Base-by-base conservation (phyloP, 2,329 filamentous ascomycete species). In the Cryphonectria parasitica region DNA sequence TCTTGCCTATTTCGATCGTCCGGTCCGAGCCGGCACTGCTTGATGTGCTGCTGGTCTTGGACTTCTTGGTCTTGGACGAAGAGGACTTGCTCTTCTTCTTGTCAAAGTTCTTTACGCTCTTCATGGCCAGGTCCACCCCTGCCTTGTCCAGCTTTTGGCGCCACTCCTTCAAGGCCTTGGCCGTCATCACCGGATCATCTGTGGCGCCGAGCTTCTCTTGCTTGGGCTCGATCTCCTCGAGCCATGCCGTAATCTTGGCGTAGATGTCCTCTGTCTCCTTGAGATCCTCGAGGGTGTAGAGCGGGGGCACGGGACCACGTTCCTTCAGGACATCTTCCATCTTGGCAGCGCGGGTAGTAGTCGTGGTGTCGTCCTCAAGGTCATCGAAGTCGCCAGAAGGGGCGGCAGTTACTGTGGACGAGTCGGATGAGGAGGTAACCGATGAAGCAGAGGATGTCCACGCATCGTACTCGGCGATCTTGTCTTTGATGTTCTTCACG, bases 271-370 rank as follows among this genome's bases (percentile, higher is more conserved):
- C 87, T 34, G 96, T 83, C 64, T 86, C 83, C 58, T 86, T 84
- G 43, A 97, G 83, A 76, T 98, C 95, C 41, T 91, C 88, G 11
- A 89, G 82, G 0, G 87, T 91, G 82, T 97, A 97, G 52, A 92
- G 82, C 25, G 91, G 88, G 58, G 91, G 88, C 34, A 87, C 82
- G 25, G 89, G 86, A 0, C 88, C 87, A 66, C 81, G 79, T 68
- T 85, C 82, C 70, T 81, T 78, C 41, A 80, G 73, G 11, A 81
- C 76, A 60, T 86, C 82, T 66, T 87, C 84, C 77, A 83, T 82
- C 58, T 79, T 81, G 62, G 79, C 75, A 15, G 78, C 83, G 75
- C 78, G 87, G 76, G 77, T 78, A 39, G 76, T 49, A 49, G 45
- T 77, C 45, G 78, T 77, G 2, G 83, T 81, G 31, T 93, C 91